Evolutionary conservation across 2,329 filamentous ascomycete genomes (phyloP).

Genomic region (Cercospora sp.): DNA sequence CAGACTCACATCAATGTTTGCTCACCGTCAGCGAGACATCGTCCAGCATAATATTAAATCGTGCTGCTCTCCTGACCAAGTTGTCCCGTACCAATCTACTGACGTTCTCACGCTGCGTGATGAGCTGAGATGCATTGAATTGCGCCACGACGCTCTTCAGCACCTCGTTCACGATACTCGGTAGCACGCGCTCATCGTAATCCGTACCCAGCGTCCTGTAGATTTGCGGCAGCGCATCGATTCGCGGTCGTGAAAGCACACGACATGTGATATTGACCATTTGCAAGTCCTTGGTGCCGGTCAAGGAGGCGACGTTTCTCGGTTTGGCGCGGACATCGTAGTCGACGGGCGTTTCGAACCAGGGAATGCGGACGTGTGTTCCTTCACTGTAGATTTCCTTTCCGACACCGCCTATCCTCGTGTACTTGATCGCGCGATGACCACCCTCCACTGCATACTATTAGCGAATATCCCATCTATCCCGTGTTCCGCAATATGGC

Average conservation of each 20-base stretch:
- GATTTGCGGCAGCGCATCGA: conserved; percentile 90
- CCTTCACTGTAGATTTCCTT: conserved; percentile 97
- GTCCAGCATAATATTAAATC: conserved; percentile 96
- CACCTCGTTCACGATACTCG: conserved; percentile 98
- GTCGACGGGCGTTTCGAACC: conserved; percentile 94
- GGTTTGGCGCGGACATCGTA: conserved; percentile 98
- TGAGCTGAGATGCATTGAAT: conserved; percentile 97
- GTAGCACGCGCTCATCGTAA: conserved; percentile 96
- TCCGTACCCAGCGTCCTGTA: conserved; percentile 93
- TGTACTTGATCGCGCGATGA: conserved; percentile 98
- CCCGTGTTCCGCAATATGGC: conserved; percentile 19
- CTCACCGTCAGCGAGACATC: conserved; percentile 84
- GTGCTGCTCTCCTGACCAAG: conserved; percentile 81
- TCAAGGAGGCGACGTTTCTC: conserved; percentile 92
- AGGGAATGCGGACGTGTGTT: conserved; percentile 91
- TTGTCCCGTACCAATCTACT: conserved; percentile 90
- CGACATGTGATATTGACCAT: conserved; percentile 99
- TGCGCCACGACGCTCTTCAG: conserved; percentile 98
- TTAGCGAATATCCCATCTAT: background rate
- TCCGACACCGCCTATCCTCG: conserved; percentile 80
- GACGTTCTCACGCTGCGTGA: conserved; percentile 98
- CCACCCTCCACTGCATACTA: conserved; percentile 76
- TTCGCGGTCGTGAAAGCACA: conserved; percentile 87
- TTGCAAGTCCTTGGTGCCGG: conserved; percentile 97
- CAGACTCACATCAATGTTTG: background rate